Percentiles rank a stretch among this genome's conserved stretches.
Evolutionary conservation across 441 rosid species (phyloP).

Genomic region (Erodium trifolium): DNA sequence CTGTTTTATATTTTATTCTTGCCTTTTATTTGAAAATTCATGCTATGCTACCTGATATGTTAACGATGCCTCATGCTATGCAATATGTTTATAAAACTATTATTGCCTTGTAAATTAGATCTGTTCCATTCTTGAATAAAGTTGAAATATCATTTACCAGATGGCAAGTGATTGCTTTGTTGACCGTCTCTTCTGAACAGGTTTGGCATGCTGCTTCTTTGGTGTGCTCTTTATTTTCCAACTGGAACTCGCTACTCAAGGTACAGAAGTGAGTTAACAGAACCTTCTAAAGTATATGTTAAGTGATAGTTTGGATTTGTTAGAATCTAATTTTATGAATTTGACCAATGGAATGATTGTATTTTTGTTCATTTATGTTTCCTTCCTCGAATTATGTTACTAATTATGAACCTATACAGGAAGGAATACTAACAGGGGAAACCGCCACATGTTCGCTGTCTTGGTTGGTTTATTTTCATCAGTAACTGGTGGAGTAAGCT

Average conservation of each 20-base stretch:
- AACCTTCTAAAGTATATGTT: slow-evolving; percentile 26
- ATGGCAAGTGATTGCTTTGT: slow-evolving; percentile 18
- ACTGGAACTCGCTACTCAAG: slow-evolving; percentile 62
- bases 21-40: no score
- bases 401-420: slow-evolving; percentile 6
- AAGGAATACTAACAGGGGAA: slow-evolving; percentile 23
- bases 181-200: slow-evolving; percentile 30
- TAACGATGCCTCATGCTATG: no score
- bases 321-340: slow-evolving; percentile 13
- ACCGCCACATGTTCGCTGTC: slow-evolving; percentile 38
- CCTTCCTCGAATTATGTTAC: not conserved
- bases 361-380: not conserved
- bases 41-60: no score
- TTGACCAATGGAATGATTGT: not conserved
- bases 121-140: not conserved
- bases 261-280: slow-evolving; percentile 82
- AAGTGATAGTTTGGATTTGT: slow-evolving; percentile 14
- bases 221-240: slow-evolving; percentile 72
- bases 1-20: no score
- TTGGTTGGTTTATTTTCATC: slow-evolving; percentile 65
- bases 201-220: slow-evolving; percentile 82
- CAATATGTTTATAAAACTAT: not conserved
- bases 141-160: not conserved
- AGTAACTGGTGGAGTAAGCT: slow-evolving; percentile 70
- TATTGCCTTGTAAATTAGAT: slow-evolving; percentile 5